Evolutionary conservation across 2,329 filamentous ascomycete species (phyloP), one percentile per base, ranked within the genome.

Genomic region (Aquanectria penicillioides): DNA sequence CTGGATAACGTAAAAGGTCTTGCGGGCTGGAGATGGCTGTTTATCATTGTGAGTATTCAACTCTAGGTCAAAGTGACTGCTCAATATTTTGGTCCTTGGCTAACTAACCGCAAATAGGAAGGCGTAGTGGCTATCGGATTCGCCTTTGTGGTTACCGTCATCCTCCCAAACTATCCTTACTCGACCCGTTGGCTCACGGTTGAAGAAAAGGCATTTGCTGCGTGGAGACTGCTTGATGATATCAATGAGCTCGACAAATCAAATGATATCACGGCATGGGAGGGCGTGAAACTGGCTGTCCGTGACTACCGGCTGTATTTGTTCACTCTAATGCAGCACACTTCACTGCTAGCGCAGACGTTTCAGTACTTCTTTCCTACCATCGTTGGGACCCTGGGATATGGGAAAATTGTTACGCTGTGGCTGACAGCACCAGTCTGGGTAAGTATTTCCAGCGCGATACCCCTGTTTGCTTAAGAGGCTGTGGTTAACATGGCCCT

Each of bases 321-420:
- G 1, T 85, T 86, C 49, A 77, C 83, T 2, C 72, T 86, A 18
- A 72, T 86, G 3, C 83, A 86, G 65, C 83, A 86, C 54, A 67
- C 78, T n/a, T 81, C 77, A 26, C 62, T 85, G 13, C 71, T 84
- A 2, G 78, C 80, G 0, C 83, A 86, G 66, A 84, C 82, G 1
- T 88, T 89, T 66, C 84, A 87, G 40, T 88, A 88, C 68, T 89
- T 89, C 75, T 89, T 89, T 73, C 87, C 87, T 0, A 85, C 81
- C 0, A 87, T 90, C 34, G 83, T 89, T 1, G 79, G 85, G 37
- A 88, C 85, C 0, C 78, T 90, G 0, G 84, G 85, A 0, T 89
- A 86, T 69, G 77, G 78, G 7, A 80, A 74, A 20, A 82, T 86
- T 40, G 73, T 78, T 12, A 87, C 86, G 0, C 75, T 88, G 0